Base-by-base conservation (phyloP, 2,329 filamentous ascomycete species). In the Chrysoporthe deuterocubensis region DNA sequence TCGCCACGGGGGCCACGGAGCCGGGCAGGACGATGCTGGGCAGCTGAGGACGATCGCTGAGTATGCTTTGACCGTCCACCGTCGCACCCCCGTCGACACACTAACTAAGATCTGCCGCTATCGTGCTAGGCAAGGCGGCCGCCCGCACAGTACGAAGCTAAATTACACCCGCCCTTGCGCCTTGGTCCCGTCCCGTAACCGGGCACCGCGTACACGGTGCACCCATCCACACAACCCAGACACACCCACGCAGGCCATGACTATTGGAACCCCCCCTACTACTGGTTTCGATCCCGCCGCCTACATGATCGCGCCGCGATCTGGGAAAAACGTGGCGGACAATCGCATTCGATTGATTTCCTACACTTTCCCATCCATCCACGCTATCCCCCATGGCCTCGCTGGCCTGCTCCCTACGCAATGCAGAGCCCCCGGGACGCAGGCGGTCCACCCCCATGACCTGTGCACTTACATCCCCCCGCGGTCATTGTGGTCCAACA, bases 221-320 rank as follows among this genome's bases (percentile, higher is more conserved):
- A 54, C 7, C 26, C 26, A 26, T 26, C 26, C 26, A 26, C 26
- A 26, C 26, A 26, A 2, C 26, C 26, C 26, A 26, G 26, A 26
- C 26, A 26, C 26, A 26, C 26, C 26, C 26, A 54, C 4, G 50
- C n/a, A 26, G 16, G 16, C 26, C 50, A 26, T n/a, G 26, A 54
- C 16, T 11, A n/a, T 26, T n/a, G 9, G 50, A 54, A 21, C 50
- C 50, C 50, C 26, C 26, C 26, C 26, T 26, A 26, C 26, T 26
- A 54, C 50, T 54, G 50, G 44, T 18, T 52, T 65, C 67, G 67
- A 69, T 69, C 67, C 26, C 64, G 21, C 64, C 64, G 52, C 58
- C 67, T 42, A 68, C 67, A 66, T 59, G 54, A 61, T 63, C 44
- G 60, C 54, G 59, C 64, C 21, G 46, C 67, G 67, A 69, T 69